Conservation (phyloP, 2,329 filamentous ascomycete species). For the Fusarium xyrophilum region DNA sequence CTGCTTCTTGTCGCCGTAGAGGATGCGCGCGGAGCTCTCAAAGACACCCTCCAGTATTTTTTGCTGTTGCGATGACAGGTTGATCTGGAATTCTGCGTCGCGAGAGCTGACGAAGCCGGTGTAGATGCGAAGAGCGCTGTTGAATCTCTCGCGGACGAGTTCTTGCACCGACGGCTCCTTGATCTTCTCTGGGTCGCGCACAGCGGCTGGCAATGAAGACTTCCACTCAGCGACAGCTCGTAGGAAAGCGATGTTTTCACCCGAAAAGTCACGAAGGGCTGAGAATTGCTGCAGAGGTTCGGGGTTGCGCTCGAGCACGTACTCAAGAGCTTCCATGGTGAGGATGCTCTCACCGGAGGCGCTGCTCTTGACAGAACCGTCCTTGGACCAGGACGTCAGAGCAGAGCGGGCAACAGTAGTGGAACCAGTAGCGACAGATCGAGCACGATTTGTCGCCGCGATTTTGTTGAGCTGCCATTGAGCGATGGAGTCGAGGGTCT, state of each 20-base stretch:
- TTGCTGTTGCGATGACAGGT: slow-evolving; percentile 65
- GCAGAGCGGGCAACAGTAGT: slow-evolving; percentile 46
- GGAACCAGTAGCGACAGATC: slow-evolving; percentile 46
- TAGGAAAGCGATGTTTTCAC: slow-evolving; percentile 72
- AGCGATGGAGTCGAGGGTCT: slow-evolving; percentile 58
- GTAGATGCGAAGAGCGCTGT: slow-evolving; percentile 60
- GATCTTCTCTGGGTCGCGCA: slow-evolving; percentile 35
- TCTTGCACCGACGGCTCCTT: slow-evolving; percentile 39
- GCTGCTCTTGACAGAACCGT: slow-evolving; percentile 45
- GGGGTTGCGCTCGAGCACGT: slow-evolving; percentile 65
- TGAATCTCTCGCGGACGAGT: slow-evolving; percentile 59
- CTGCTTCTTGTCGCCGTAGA: slow-evolving; percentile 50
- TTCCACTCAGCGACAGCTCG: slow-evolving; percentile 59
- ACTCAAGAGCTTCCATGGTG: slow-evolving; percentile 52
- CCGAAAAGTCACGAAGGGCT: slow-evolving; percentile 70
- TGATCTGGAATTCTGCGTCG: slow-evolving; percentile 69
- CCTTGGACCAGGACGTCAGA: slow-evolving; percentile 48
- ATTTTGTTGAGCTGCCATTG: slow-evolving; percentile 55
- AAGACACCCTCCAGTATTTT: slow-evolving; percentile 64
- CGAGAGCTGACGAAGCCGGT: slow-evolving; percentile 40
- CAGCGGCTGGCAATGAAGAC: slow-evolving; percentile 39
- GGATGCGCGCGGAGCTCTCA: slow-evolving; percentile 57
- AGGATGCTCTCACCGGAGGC: slow-evolving; percentile 49
- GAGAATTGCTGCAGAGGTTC: slow-evolving; percentile 69
- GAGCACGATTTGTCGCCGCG: slow-evolving; percentile 40